These are phyloP conservation scores for Rhodamnia rubescens DNA, from an alignment of 345 rosid species.

Conservation along the genomic window DNA sequence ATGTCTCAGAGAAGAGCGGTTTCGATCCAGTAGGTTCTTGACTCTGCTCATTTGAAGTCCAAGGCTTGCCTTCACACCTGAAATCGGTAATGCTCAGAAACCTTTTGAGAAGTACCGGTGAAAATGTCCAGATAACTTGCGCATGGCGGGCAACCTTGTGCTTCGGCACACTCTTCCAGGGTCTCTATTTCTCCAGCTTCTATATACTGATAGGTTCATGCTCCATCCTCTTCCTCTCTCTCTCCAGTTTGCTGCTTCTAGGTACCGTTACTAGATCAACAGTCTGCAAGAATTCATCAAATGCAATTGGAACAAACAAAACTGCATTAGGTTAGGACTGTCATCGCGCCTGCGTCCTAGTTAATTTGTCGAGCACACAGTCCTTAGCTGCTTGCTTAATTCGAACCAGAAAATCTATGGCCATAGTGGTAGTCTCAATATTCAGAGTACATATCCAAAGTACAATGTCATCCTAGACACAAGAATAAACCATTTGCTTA, in stretches of 20 bases:
- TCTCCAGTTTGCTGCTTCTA: not conserved
- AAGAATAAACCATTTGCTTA: not conserved
- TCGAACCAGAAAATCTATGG: not conserved
- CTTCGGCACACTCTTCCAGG: not conserved
- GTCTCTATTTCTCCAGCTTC: not conserved
- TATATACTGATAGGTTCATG: not conserved
- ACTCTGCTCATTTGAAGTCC: not conserved
- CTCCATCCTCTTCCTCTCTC: not conserved
- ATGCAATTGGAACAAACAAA: not conserved
- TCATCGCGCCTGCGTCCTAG: not conserved
- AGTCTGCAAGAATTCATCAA: not conserved
- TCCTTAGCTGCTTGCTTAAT: not conserved
- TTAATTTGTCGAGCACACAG: not conserved
- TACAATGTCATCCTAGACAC: not conserved
- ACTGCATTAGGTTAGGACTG: not conserved
- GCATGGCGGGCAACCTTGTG: not conserved
- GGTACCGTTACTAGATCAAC: not conserved
- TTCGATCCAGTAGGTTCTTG: not conserved
- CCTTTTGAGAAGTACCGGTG: not conserved
- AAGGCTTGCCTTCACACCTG: not conserved
- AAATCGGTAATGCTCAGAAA: not conserved
- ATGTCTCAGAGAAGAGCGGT: not conserved
- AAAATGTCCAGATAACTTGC: too few relatives aligned
- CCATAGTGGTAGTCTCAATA: not conserved
- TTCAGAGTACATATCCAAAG: not conserved